A percentile compares a stretch with the other conserved stretches of the same genome.
These are phyloP conservation scores for Capsicum chinense DNA, from an alignment of 257 asterid species.

Conservation along the genomic window DNA sequence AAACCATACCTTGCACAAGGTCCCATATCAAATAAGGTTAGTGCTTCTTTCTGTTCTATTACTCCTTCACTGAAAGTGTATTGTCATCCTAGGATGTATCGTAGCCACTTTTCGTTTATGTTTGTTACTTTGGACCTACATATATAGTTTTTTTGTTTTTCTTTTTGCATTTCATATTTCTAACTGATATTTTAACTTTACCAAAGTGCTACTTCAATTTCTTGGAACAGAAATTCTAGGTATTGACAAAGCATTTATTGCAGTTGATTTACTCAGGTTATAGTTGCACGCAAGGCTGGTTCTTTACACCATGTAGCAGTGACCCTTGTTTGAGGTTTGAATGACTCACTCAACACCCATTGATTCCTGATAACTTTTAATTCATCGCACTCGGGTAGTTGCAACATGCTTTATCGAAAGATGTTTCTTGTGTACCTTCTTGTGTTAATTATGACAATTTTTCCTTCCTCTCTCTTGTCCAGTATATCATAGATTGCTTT, in stretches of 20 bases:
- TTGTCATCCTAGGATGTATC: slow-evolving; percentile 17
- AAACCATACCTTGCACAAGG: slow-evolving; percentile 96
- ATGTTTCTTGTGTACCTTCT: slow-evolving; percentile 14
- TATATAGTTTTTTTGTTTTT: too few relatives aligned
- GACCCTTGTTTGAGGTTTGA: slow-evolving; percentile 82
- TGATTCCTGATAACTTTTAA: slow-evolving; percentile 13
- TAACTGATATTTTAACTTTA: not conserved
- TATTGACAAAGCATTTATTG: slow-evolving; percentile 26
- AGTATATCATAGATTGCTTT: not conserved
- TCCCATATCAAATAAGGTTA: slow-evolving; percentile 90
- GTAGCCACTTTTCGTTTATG: not conserved
- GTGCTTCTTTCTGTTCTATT: slow-evolving; percentile 15
- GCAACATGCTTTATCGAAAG: not conserved
- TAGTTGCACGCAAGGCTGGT: slow-evolving; percentile 95
- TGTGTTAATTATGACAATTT: not conserved
- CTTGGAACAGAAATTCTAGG: not conserved
- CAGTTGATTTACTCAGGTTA: slow-evolving; percentile 90
- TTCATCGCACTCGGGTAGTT: not conserved
- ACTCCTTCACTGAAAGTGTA: slow-evolving; percentile 7
- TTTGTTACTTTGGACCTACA: not conserved
- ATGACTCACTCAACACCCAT: not conserved
- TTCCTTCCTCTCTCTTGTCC: not conserved
- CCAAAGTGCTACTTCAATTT: not conserved
- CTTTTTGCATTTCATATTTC: not conserved
- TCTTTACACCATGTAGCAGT: slow-evolving; percentile 87